phyloP scores from a whole-genome alignment of 2,329 filamentous ascomycete species.

The Calonectria multiphialidica region DNA sequence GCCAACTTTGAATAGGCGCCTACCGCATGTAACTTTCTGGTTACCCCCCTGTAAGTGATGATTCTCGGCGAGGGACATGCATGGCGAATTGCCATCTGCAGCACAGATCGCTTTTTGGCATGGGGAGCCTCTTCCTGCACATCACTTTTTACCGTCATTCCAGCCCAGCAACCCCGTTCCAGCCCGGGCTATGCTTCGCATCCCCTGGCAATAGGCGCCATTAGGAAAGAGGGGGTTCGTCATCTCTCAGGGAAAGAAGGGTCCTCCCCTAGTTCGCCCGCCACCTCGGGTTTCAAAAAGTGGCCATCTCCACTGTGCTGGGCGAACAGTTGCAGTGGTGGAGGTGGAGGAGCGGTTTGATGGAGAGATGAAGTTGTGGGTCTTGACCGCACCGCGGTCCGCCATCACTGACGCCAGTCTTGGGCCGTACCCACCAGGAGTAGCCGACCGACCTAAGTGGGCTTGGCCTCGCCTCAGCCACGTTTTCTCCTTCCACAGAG shows the following conservation, averaged over 20 bases:
- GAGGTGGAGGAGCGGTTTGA: conserved; percentile 1
- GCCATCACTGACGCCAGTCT: conserved; percentile 17
- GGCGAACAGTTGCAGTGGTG: background rate
- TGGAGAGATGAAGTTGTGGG: conserved; percentile 7
- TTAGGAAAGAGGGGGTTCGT: background rate
- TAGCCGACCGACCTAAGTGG: conserved; percentile 22
- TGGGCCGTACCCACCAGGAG: conserved; percentile 20
- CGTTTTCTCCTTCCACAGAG: conserved; percentile 32
- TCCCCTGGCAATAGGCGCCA: background rate
- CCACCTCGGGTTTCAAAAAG: conserved; percentile 23
- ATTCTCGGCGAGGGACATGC: background rate
- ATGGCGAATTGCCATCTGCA: conserved; percentile 11
- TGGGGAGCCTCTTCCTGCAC: background rate
- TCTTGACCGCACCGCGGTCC: conserved; percentile 34
- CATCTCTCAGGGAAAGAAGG: conserved; percentile 1
- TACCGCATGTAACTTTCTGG: background rate
- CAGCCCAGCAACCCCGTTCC: conserved; percentile 6
- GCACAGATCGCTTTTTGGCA: conserved; percentile 1
- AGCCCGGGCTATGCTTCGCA: background rate
- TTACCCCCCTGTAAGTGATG: background rate
- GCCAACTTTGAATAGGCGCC: background rate
- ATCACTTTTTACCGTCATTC: conserved; percentile 21
- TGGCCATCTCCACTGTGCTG: conserved; percentile 9
- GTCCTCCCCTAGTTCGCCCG: conserved; percentile 18
- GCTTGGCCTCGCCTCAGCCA: conserved; percentile 36